Conservation (phyloP, 2,329 filamentous ascomycete species). For the Bipolaris cookei region DNA sequence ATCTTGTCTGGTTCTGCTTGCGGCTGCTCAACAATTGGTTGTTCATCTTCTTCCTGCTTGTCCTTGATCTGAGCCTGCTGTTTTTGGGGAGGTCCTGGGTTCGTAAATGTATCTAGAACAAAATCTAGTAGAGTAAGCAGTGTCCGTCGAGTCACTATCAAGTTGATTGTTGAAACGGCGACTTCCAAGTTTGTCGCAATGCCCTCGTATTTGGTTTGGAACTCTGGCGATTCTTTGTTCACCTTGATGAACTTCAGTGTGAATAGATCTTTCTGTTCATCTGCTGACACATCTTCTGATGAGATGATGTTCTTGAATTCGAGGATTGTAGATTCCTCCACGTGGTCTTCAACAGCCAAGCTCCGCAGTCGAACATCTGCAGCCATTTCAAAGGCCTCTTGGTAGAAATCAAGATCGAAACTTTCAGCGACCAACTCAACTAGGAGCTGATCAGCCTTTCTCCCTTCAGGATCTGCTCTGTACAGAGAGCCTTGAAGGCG, state of each 20-base stretch:
- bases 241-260: slow-evolving; percentile 88
- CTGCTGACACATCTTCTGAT: slow-evolving; percentile 74
- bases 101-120: slow-evolving; percentile 87
- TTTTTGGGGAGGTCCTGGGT: slow-evolving; percentile 58
- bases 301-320: slow-evolving; percentile 99
- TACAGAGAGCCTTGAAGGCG: slow-evolving; percentile 92
- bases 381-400: slow-evolving; percentile 89
- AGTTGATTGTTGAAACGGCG: slow-evolving; percentile 90
- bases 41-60: slow-evolving; percentile 36
- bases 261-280: slow-evolving; percentile 80
- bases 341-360: slow-evolving; percentile 90
- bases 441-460: slow-evolving; percentile 77
- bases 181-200: slow-evolving; percentile 93
- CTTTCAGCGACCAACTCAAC: slow-evolving; percentile 90
- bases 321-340: slow-evolving; percentile 80
- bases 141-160: slow-evolving; percentile 92
- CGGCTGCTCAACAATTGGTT: slow-evolving; percentile 46
- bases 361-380: slow-evolving; percentile 89
- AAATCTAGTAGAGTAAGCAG: slow-evolving; percentile 93
- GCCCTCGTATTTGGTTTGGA: slow-evolving; percentile 88
- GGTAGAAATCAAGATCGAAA: slow-evolving; percentile 86
- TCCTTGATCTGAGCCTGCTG: slow-evolving; percentile 40
- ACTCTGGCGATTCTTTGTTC: slow-evolving; percentile 89
- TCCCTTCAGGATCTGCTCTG: slow-evolving; percentile 78
- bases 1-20: slow-evolving; percentile 72